phyloP scores from a whole-genome alignment of 768 basidiomycete species.

The Xerocomellus intermedius region DNA sequence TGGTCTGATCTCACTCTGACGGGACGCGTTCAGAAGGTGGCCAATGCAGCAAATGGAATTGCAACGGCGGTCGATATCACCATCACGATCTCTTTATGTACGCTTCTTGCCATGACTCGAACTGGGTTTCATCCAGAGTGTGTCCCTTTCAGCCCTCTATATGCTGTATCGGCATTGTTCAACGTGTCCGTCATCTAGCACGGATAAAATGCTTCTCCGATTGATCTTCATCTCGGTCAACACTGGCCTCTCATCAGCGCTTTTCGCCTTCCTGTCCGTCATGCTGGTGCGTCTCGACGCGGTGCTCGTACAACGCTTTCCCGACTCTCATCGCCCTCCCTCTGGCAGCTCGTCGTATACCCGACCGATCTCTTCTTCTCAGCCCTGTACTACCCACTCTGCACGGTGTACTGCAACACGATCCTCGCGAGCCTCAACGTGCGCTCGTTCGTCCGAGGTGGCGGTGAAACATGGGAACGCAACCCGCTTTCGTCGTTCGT shows the following conservation, averaged over 20 bases:
- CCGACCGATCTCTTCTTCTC: constrained; percentile 23
- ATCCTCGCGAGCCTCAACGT: constrained; percentile 34
- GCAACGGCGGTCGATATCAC: constrained; percentile 18
- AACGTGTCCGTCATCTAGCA: constrained; percentile 12
- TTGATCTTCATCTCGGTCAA: constrained; percentile 27
- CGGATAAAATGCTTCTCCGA: constrained; percentile 24
- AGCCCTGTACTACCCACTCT: constrained; percentile 30
- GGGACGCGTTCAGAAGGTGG: constrained; percentile 8
- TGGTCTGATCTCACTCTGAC: constrained; percentile 2
- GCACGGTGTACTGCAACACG: constrained; percentile 35
- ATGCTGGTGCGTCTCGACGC: constrained; percentile 17
- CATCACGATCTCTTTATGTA: constrained; percentile 21
- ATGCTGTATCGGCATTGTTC: neutral
- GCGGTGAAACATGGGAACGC: neutral
- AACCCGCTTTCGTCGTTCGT: neutral
- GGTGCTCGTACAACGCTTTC: no score
- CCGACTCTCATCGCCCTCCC: neutral
- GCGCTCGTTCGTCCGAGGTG: constrained; percentile 17
- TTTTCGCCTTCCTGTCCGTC: constrained; percentile 22
- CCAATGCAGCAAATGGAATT: constrained; percentile 13
- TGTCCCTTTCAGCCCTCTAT: neutral
- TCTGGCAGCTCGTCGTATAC: constrained; percentile 20
- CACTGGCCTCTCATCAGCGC: constrained; percentile 23
- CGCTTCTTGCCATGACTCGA: constrained; percentile 23
- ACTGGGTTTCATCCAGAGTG: constrained; percentile 21